Evolutionary conservation across 2,329 filamentous ascomycete genomes (phyloP), one percentile per base, ranked within the genome.

Genomic region (Aspergillus aculeatinus): DNA sequence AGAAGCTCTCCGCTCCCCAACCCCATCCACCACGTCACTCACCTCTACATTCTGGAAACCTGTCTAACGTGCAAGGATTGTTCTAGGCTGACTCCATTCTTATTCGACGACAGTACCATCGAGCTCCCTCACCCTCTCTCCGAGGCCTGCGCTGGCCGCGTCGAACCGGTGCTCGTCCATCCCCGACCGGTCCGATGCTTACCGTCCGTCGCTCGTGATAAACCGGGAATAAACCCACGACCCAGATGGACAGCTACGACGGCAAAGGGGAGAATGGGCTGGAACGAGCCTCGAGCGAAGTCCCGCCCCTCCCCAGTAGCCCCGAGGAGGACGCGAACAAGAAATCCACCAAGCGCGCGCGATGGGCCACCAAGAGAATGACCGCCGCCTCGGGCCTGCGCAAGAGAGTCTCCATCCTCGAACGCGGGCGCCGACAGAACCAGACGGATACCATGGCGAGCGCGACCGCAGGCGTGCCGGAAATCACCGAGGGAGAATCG

Each of bases 301-400:
- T 55, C 12, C 53, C 53, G 6, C 53, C 53, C 6, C 29, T 55
- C 44, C 44, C 53, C 27, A 25, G n/a, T 16, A 29, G 27, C 27
- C 14, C 29, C 12, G 42, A 55, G 21, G 42, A n/a, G 39, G 39
- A 35, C 14, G 33, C 16, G 14, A 44, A 44, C 9, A 12, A 44
- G 42, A 55, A 55, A 27, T 48, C 52, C n/a, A 55, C 53, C 10
- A 55, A 55, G 53, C 53, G 53, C 53, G 53, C 53, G 19, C 42
- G 53, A 55, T 55, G 53, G 53, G 53, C 53, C 16, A 55, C 53
- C 14, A 55, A 31, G 44, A 44, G 53, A 25, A 55, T 48, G 53
- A 55, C 25, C 42, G 27, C 53, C 53, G 21, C 53, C 16, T 21
- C 39, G 23, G 53, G 53, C 19, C 42, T 55, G n/a, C 53, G 53